Percentiles rank a stretch among this genome's conserved stretches.
phyloP scores from a whole-genome alignment of 441 rosid genomes.

The Metrosideros polymorpha region DNA sequence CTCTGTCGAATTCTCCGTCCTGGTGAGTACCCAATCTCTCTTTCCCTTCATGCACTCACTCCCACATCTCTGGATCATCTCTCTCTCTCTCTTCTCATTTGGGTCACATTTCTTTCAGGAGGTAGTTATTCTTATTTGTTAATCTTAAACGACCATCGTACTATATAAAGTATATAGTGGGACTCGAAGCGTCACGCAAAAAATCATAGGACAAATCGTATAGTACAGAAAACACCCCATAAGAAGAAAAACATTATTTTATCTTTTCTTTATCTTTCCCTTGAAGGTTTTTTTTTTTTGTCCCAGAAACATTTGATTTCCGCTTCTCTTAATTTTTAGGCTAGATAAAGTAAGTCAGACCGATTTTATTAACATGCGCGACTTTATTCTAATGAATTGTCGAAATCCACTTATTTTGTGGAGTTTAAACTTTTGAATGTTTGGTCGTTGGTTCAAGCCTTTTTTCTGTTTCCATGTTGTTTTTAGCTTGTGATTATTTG shows the following conservation, averaged over 20 bases:
- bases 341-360: not conserved
- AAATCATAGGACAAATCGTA: no score
- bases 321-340: not conserved
- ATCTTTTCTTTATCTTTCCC: rapidly evolving
- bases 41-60: not conserved
- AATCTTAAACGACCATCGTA: no score
- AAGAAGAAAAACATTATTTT: not conserved
- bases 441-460: not conserved
- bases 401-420: rapidly evolving
- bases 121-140: no score
- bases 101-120: not conserved
- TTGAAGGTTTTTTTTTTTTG: rapidly evolving
- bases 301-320: not conserved
- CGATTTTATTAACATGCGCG: rapidly evolving
- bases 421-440: not conserved
- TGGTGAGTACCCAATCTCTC: not conserved
- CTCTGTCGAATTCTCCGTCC: not conserved
- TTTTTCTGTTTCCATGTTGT: not conserved
- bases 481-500: not conserved
- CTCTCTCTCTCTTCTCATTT: not conserved
- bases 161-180: no score
- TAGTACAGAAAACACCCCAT: no score
- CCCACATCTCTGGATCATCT: not conserved
- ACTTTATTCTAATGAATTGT: not conserved
- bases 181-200: no score